Evolutionary conservation across 352 stramenopile genomes (phyloP), one percentile per base, ranked within the genome.

Genomic region (Discostella stelligera): DNA sequence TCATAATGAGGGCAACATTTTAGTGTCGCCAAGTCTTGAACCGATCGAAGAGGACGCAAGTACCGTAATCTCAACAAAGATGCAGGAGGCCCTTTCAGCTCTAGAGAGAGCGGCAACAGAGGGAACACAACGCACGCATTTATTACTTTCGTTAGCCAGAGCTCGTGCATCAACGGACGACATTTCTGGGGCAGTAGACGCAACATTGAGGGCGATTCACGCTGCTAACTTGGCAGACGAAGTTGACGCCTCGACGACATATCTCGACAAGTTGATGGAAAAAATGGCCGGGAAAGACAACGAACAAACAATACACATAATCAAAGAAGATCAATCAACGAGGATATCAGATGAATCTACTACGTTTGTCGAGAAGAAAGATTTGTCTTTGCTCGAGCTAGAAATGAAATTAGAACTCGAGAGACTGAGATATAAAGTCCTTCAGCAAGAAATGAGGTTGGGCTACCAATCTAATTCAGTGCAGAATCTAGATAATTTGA

Each of bases 401-500:
- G 27, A 77, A 49, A 41, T 84, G 37, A 84, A 69, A 55, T 67
- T 84, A 52, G 77, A 84, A 60, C 71, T 84, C 25, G 77, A 84
- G 55, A 65, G 62, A 53, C 65, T 84, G 20, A 84, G 77, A 56
- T 80, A 84, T 46, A 78, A 78, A 63, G 66, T 84, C 60, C 71
- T 84, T 39, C 70, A 84, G 46, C 77, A 84, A 63, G 77, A 84
- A 73, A 70, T 74, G 60, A 77, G 23, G 23, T 41, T 82, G 23
- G 41, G 60, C 23, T 44, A 37, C 18, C 37, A 55, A n/a, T 20
- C 59, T 30, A 64, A 50, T 62, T 16, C n/a, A 23, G 30, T n/a
- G 30, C 23, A 48, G 3, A 59, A 53, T 56, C 1, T 52, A 75
- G 72, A 80, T 58, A 48, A 71, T 39, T 21, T 62, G 0, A 32